Conservation (phyloP, 2,329 filamentous ascomycete species). For the Tolypocladium cylindrosporum region DNA sequence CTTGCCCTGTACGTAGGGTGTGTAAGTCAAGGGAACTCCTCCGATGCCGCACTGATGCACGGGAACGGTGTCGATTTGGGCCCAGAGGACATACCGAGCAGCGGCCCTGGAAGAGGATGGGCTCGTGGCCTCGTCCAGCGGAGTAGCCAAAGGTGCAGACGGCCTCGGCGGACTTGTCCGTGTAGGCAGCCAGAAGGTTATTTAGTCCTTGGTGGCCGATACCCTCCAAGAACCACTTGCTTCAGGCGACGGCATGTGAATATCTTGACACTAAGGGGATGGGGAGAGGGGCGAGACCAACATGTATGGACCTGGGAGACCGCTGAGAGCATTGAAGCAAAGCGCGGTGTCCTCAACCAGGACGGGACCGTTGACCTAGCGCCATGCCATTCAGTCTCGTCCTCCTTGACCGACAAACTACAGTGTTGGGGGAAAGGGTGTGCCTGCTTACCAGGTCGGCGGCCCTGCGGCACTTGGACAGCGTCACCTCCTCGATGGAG, state of each 20-base stretch:
- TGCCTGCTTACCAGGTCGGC: slow-evolving; percentile 53
- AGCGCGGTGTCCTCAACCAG: slow-evolving; percentile 93
- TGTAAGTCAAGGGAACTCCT: background rate
- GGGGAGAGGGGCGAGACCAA: slow-evolving; percentile 23
- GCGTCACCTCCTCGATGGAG: slow-evolving; percentile 81
- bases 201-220: slow-evolving; percentile 81
- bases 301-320: slow-evolving; percentile 96
- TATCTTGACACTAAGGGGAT: background rate
- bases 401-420: too few species aligned
- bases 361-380: slow-evolving; percentile 72
- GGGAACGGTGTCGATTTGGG: background rate
- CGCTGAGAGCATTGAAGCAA: slow-evolving; percentile 81
- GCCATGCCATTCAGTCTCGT: background rate
- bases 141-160: slow-evolving; percentile 95
- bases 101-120: slow-evolving; percentile 82
- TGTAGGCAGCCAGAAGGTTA: slow-evolving; percentile 78
- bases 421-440: too few species aligned
- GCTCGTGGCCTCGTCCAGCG: slow-evolving; percentile 71
- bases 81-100: slow-evolving; percentile 53
- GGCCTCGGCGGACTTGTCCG: slow-evolving; percentile 84
- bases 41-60: background rate
- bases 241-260: slow-evolving; percentile 24
- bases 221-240: slow-evolving; percentile 86
- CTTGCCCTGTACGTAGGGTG: slow-evolving; percentile 40
- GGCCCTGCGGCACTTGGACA: slow-evolving; percentile 76